Percentiles rank a stretch among this genome's conserved stretches.
phyloP scores from a whole-genome alignment of 306 rosid species.

The Chamaecrista fasciculata region DNA sequence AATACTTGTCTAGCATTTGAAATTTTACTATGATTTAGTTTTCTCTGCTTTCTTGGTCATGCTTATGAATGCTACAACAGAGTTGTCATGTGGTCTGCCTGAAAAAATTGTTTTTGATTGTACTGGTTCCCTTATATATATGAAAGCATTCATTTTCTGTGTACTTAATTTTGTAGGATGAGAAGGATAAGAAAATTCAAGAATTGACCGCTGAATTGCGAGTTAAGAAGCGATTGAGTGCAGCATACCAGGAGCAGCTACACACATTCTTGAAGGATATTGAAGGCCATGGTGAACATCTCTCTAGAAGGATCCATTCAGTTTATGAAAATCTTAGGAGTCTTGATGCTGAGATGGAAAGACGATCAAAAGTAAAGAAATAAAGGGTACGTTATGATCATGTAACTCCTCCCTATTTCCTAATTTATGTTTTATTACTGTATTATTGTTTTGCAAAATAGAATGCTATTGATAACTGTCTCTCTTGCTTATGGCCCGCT shows the following conservation, averaged over 20 bases:
- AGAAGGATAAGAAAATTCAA: slow-evolving; percentile 36
- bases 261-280: slow-evolving; percentile 26
- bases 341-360: slow-evolving; percentile 21
- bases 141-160: background rate
- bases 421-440: background rate
- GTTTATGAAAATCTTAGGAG: slow-evolving; percentile 24
- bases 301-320: slow-evolving; percentile 16
- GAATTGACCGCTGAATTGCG: slow-evolving; percentile 31
- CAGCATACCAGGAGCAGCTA: slow-evolving; percentile 28
- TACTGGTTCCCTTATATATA: background rate
- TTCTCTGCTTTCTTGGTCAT: background rate
- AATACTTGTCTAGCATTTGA: background rate
- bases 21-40: background rate
- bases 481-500: background rate
- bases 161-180: slow-evolving; percentile 21
- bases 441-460: background rate
- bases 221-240: slow-evolving; percentile 29
- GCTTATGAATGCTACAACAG: background rate
- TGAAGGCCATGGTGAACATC: slow-evolving; percentile 26
- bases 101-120: background rate
- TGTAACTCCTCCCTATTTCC: no score
- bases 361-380: background rate
- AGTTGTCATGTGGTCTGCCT: background rate
- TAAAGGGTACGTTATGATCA: no score
- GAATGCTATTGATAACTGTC: background rate